A percentile compares a stretch with the other conserved stretches of the same genome.
These are phyloP conservation scores for Tricholomella constricta DNA, from an alignment of 768 basidiomycete genomes.

Conservation along the genomic window DNA sequence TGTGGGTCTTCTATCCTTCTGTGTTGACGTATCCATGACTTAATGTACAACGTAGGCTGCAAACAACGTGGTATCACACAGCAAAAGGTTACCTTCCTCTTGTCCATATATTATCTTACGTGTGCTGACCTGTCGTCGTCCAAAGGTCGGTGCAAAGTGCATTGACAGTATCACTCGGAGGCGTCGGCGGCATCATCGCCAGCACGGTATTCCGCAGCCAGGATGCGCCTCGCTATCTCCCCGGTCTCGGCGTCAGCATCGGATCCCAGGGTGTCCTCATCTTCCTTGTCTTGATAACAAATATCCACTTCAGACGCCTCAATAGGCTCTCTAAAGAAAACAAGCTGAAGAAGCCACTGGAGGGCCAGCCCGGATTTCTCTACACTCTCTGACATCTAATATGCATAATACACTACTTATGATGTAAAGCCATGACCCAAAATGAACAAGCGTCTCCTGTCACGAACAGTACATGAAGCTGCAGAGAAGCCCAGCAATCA, in stretches of 20 bases:
- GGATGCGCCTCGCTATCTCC: conserved; percentile 46
- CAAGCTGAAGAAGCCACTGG: conserved; percentile 31
- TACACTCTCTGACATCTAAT: conserved; percentile 35
- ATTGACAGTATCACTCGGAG: conserved; percentile 42
- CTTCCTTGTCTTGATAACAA: conserved; percentile 32
- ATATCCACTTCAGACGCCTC: conserved; percentile 35
- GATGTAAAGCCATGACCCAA: not conserved
- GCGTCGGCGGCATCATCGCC: conserved; percentile 46
- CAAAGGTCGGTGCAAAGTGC: conserved; percentile 38
- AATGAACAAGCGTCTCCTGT: conserved; percentile 1
- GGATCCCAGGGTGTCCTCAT: conserved; percentile 42
- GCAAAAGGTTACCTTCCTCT: conserved; percentile 37
- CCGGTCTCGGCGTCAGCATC: conserved; percentile 44
- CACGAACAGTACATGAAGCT: not conserved
- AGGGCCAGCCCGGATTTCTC: conserved; percentile 38
- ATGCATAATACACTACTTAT: not conserved
- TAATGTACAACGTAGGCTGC: conserved; percentile 28
- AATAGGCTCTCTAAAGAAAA: conserved; percentile 39
- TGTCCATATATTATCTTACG: not conserved
- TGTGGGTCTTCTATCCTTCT: conserved; percentile 23
- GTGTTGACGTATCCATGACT: not conserved
- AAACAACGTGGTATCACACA: conserved; percentile 52
- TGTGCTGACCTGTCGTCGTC: conserved; percentile 1
- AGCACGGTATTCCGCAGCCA: conserved; percentile 42
- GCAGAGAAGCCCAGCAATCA: not conserved